phyloP scores from a whole-genome alignment of 2,329 filamentous ascomycete species.

The Xylaria multiplex region DNA sequence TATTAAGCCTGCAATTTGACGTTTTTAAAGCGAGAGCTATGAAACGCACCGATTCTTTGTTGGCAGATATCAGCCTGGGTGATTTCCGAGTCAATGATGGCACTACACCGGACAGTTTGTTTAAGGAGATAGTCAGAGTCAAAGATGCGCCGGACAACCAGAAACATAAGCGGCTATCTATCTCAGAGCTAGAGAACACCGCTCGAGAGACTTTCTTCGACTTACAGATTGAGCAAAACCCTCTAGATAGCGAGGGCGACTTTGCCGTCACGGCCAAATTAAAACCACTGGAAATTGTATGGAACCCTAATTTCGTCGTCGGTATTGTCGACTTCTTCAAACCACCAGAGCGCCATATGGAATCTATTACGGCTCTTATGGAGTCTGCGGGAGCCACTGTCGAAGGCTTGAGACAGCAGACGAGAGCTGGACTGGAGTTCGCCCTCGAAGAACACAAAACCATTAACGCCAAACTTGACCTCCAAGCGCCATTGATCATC shows the following conservation, averaged over 20 bases:
- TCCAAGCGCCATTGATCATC: slow-evolving; percentile 96
- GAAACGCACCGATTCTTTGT: slow-evolving; percentile 88
- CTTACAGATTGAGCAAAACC: slow-evolving; percentile 92
- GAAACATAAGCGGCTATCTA: slow-evolving; percentile 60
- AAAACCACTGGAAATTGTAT: slow-evolving; percentile 95
- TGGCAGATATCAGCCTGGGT: slow-evolving; percentile 88
- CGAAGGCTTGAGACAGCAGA: slow-evolving; percentile 93
- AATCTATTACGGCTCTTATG: slow-evolving; percentile 95
- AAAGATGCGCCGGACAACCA: slow-evolving; percentile 78
- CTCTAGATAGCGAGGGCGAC: slow-evolving; percentile 90
- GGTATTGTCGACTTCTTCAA: slow-evolving; percentile 96
- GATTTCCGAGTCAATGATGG: slow-evolving; percentile 95
- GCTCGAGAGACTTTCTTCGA: slow-evolving; percentile 85
- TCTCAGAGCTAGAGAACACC: slow-evolving; percentile 63
- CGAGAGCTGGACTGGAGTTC: slow-evolving; percentile 93
- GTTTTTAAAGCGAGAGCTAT: slow-evolving; percentile 90
- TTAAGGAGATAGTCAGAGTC: slow-evolving; percentile 93
- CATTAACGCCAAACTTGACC: slow-evolving; percentile 92
- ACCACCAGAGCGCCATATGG: slow-evolving; percentile 96
- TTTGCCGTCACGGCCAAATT: slow-evolving; percentile 89
- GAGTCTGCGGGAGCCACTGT: slow-evolving; percentile 96
- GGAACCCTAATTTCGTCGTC: slow-evolving; percentile 93
- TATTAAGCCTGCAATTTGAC: slow-evolving; percentile 93
- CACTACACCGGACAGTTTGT: slow-evolving; percentile 89
- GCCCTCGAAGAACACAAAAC: slow-evolving; percentile 98